phyloP scores from a whole-genome alignment of 2,329 filamentous ascomycete genomes.

The Sclerotinia borealis region DNA sequence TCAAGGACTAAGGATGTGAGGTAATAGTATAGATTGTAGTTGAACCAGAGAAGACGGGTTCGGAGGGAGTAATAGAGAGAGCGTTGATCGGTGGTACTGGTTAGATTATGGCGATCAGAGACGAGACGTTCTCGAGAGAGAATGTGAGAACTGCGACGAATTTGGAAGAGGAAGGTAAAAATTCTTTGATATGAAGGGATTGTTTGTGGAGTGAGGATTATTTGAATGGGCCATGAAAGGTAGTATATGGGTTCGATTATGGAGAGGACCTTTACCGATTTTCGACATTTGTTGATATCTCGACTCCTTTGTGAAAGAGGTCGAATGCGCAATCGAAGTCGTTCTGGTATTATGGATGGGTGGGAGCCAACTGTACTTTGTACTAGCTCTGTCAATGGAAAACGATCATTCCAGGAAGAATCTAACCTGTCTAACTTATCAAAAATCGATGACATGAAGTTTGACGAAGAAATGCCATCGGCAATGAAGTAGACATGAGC shows the following conservation, averaged over 20 bases:
- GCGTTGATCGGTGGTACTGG: constrained; percentile 37
- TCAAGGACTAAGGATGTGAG: constrained; percentile 66
- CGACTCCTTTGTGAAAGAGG: constrained; percentile 35
- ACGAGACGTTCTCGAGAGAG: constrained; percentile 51
- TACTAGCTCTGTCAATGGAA: constrained; percentile 70
- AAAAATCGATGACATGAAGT: constrained; percentile 65
- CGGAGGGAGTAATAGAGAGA: constrained; percentile 55
- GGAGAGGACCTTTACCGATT: constrained; percentile 57
- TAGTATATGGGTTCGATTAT: constrained; percentile 62
- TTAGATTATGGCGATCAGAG: constrained; percentile 36
- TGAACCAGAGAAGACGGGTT: constrained; percentile 71
- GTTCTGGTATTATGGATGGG: constrained; percentile 49
- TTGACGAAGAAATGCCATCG: constrained; percentile 62
- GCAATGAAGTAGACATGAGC: constrained; percentile 70
- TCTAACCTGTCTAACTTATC: constrained; percentile 60
- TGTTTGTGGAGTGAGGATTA: constrained; percentile 64
- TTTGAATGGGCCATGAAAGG: constrained; percentile 60
- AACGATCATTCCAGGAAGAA: constrained; percentile 70
- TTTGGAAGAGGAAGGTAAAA: constrained; percentile 71
- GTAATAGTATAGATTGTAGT: constrained; percentile 68
- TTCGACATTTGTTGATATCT: constrained; percentile 42
- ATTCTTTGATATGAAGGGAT: constrained; percentile 63
- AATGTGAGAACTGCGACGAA: constrained; percentile 62
- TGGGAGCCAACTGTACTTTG: constrained; percentile 61
- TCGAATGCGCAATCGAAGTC: constrained; percentile 53